Evolutionary conservation across 371 early-diverging fungal species (phyloP).

Genomic region (Catenaria anguillulae): DNA sequence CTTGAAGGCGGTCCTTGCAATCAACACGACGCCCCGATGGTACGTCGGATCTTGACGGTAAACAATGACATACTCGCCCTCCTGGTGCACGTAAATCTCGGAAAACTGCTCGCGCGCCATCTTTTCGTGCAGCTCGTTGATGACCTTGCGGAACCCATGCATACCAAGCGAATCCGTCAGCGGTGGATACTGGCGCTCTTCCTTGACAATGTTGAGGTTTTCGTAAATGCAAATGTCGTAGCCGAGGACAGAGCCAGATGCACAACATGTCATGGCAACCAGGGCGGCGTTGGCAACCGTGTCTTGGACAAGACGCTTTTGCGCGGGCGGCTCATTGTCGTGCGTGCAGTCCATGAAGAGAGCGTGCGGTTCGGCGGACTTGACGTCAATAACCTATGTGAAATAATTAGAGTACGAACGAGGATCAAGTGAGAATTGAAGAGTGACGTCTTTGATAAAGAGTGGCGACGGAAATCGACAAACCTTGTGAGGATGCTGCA

Average conservation of each 20-base stretch:
- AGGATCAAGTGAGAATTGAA: too few relatives aligned
- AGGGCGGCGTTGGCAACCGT: constrained; percentile 80
- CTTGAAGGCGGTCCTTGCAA: constrained; percentile 71
- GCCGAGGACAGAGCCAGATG: constrained; percentile 87
- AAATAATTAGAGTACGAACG: not conserved
- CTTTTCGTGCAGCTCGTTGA: constrained; percentile 58
- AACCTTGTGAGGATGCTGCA: not conserved
- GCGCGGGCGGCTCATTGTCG: constrained; percentile 89
- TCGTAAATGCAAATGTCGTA: constrained; percentile 85
- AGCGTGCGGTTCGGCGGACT: constrained; percentile 55
- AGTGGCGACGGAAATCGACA: too few relatives aligned
- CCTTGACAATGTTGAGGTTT: constrained; percentile 71
- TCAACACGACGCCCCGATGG: constrained; percentile 75
- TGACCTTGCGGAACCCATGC: constrained; percentile 43
- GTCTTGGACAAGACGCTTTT: constrained; percentile 74
- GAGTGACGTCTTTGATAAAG: too few relatives aligned
- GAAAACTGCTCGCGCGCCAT: constrained; percentile 67
- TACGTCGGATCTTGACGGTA: constrained; percentile 82
- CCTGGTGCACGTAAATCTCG: constrained; percentile 89
- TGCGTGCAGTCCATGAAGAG: constrained; percentile 97
- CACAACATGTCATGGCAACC: constrained; percentile 76
- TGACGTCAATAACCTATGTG: not conserved
- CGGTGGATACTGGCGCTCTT: constrained; percentile 53
- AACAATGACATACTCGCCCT: constrained; percentile 68
- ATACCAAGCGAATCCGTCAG: constrained; percentile 29